These are phyloP conservation scores for Tulasnella sp. DNA, from an alignment of 768 basidiomycete species.

Conservation along the genomic window DNA sequence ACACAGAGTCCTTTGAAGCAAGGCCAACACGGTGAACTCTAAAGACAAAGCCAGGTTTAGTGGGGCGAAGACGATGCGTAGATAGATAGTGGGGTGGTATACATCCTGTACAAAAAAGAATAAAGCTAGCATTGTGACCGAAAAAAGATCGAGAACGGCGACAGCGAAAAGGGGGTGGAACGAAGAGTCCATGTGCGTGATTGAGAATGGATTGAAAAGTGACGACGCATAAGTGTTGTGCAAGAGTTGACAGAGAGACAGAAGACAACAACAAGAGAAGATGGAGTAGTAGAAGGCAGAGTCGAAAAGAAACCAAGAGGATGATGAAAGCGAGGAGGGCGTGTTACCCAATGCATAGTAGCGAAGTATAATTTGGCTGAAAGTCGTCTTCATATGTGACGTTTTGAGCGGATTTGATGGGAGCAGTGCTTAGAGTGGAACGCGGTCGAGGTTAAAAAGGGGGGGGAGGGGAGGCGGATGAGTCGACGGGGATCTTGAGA, in stretches of 20 bases:
- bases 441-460: neutral
- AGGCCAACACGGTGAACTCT: neutral
- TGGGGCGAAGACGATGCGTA: neutral
- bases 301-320: neutral
- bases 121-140: neutral
- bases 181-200: neutral
- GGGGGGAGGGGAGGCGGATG: neutral
- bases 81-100: neutral
- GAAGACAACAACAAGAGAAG: neutral
- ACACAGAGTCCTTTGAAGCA: neutral
- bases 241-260: neutral
- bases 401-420: neutral
- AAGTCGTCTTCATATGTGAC: neutral
- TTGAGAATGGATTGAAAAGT: neutral
- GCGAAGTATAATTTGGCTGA: neutral
- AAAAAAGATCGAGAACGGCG: neutral
- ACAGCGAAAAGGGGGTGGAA: neutral
- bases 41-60: neutral
- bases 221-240: neutral
- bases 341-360: neutral
- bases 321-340: neutral
- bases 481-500: neutral
- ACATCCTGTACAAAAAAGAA: neutral
- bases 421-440: neutral
- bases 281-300: neutral